phyloP scores from a whole-genome alignment of 768 basidiomycete genomes.

The Rhizopogon vulgaris region DNA sequence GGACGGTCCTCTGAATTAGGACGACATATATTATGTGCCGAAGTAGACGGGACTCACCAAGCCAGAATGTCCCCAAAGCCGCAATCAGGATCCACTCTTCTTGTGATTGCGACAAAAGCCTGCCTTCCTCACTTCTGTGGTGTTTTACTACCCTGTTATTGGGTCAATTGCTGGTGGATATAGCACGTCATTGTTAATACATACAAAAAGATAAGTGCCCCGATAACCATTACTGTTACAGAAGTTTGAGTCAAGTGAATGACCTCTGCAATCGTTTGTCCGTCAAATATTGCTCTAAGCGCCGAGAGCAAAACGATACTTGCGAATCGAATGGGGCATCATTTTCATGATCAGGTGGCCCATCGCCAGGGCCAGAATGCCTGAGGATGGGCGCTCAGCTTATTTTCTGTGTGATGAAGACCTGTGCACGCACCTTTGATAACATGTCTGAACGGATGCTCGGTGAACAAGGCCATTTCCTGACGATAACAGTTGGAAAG shows the following conservation, averaged over 20 bases:
- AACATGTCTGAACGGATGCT: slow-evolving; percentile 28
- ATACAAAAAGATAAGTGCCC: slow-evolving; percentile 60
- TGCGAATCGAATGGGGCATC: slow-evolving; percentile 30
- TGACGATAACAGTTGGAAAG: slow-evolving; percentile 10
- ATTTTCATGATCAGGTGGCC: slow-evolving; percentile 50
- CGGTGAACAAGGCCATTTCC: slow-evolving; percentile 25
- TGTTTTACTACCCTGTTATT: slow-evolving; percentile 57
- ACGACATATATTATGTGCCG: not conserved
- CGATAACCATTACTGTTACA: slow-evolving; percentile 62
- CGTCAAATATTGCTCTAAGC: slow-evolving; percentile 1
- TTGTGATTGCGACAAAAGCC: slow-evolving; percentile 60
- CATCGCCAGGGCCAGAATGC: slow-evolving; percentile 38
- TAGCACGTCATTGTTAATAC: not conserved
- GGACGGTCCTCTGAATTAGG: not conserved
- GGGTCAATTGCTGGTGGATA: not conserved
- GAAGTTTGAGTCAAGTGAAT: slow-evolving; percentile 69
- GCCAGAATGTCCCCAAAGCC: slow-evolving; percentile 69
- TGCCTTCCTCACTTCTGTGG: slow-evolving; percentile 42
- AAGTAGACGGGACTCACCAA: slow-evolving; percentile 42
- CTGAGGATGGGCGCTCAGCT: slow-evolving; percentile 25
- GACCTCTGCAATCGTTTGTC: slow-evolving; percentile 36
- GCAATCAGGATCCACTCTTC: slow-evolving; percentile 70
- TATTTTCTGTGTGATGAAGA: not conserved
- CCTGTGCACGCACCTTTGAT: slow-evolving; percentile 19
- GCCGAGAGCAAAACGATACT: slow-evolving; percentile 12